Evolutionary conservation across 352 stramenopile genomes (phyloP), one percentile per base, ranked within the genome.

Genomic region (Blastocystis sp.): DNA sequence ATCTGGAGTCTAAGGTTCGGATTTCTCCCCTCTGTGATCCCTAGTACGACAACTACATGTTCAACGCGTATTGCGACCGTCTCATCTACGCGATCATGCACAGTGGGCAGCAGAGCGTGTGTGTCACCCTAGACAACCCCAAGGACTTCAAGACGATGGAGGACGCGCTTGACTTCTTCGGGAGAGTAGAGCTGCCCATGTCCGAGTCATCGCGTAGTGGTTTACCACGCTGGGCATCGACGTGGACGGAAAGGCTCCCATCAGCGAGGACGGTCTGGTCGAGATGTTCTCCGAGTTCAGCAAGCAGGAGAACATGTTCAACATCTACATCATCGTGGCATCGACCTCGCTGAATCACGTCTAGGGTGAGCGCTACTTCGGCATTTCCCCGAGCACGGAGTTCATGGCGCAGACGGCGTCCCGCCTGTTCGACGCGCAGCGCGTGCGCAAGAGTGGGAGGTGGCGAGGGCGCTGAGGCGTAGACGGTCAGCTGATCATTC

Each of bases 321-420:
- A 67, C 45, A 29, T 85, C 29, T 85, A 59, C 29, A 69, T 85
- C 74, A 85, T 85, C 37, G 74, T 85, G 19, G 16, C 3, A 2
- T 24, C 41, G 4, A 0, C 6, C 1, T 41, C 12, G 29, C 21
- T 55, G 6, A 33, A 35, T 85, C 24, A 81, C 4, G 35, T n/a
- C n/a, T 67, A 85, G 74, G 79, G 79, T 12, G 79, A 89, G n/a
- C 61, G 61, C 31, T 80, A 67, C 61, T 89, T 80, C 59, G 51
- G 51, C 19, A 35, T 77, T 1, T 89, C 79, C 29, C 79, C 79
- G 3, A 79, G 62, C 39, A 89, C 79, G 21, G 61, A 79, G 21
- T 79, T 62, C 62, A 62, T 61, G 37, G 50, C 41, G 33, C 55
- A 78, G 19, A n/a, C 41, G 6, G 41, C 60, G 0, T 45, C 63